Evolutionary conservation across 306 rosid genomes (phyloP), one percentile per base, ranked within the genome.

Genomic region (Quercus glauca): DNA sequence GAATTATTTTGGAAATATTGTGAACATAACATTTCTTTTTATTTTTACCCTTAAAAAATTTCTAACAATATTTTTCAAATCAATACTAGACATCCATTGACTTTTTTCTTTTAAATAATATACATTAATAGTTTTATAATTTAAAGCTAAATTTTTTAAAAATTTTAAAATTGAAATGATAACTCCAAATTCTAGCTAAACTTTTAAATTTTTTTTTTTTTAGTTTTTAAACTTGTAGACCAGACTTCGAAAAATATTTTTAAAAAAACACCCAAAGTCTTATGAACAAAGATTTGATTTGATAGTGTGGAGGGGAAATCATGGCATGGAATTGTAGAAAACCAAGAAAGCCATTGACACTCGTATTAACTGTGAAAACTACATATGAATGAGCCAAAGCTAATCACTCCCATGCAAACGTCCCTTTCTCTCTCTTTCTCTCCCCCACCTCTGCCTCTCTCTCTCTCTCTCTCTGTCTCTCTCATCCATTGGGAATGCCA

Each of bases 341-440:
- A 87, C 35, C 96, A 86, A 92, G 96, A 86, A 83, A 58, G 78
- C 63, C 21, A 79, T 82, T 80, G 77, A 73, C 81, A 73, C 81
- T 18, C 77, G 74, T 49, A 80, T 83, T 88, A 90, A 92, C 68
- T 85, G 81, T 86, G 98, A 94, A 88, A 94, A 87, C 91, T 85
- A 92, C 98, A 51, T 75, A 57, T 94, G 96, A 89, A 84, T 88
- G 92, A 85, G 76, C 80, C 88, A 92, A 90, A 87, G 89, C 87
- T 92, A 86, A 92, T 92, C 89, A 85, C 92, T 83, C 89, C 89
- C 97, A 92, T 92, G 97, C 98, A 94, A 89, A 90, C 81, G 96
- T 94, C 98, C 90, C 89, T 94, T 92, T 94, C 98, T 63, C 69
- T 79, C 87, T 84, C 73, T 77, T 88, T 91, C 88, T 90, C 89